Evolutionary conservation across 805 yeast species (phyloP).

Genomic region (Suhomyces kilbournensis): DNA sequence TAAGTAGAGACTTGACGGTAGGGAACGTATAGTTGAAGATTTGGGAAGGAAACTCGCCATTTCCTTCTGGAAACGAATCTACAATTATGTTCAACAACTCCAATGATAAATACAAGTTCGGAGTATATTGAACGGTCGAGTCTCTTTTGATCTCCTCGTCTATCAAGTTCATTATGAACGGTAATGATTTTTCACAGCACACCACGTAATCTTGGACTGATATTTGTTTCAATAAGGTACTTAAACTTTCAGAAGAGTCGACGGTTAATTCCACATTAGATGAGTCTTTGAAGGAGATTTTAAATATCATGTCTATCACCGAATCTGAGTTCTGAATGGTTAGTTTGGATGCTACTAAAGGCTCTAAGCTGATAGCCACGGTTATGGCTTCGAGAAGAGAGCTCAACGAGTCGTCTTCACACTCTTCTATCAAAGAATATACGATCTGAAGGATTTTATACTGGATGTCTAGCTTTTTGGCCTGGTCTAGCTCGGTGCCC

Average conservation of each 20-base stretch:
- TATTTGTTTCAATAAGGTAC: conserved; percentile 51
- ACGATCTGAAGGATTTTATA: conserved; percentile 38
- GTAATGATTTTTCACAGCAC: conserved; percentile 52
- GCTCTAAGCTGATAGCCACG: conserved; percentile 45
- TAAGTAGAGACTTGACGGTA: conserved; percentile 36
- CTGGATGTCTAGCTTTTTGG: conserved; percentile 22
- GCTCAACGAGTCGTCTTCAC: conserved; percentile 80
- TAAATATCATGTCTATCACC: conserved; percentile 57
- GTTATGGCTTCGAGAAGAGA: conserved; percentile 69
- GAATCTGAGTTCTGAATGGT: conserved; percentile 13
- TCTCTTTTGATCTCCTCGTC: conserved; percentile 20
- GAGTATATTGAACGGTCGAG: conserved; percentile 46
- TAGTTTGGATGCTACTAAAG: conserved; percentile 20
- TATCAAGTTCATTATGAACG: conserved; percentile 42
- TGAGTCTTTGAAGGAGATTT: conserved; percentile 68
- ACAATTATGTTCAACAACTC: conserved; percentile 56
- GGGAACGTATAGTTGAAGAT: conserved; percentile 46
- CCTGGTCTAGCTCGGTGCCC: conserved; percentile 5
- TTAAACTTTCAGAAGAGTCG: conserved; percentile 68
- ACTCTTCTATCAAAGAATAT: conserved; percentile 48
- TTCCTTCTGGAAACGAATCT: conserved; percentile 35
- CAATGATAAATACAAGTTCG: conserved; percentile 56
- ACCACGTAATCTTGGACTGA: conserved; percentile 42
- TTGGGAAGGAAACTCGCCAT: conserved; percentile 29
- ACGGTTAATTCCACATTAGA: conserved; percentile 67